These are phyloP conservation scores for Trichosporon asahii DNA, from an alignment of 1,284 basidiomycete genomes.

Conservation along the genomic window DNA sequence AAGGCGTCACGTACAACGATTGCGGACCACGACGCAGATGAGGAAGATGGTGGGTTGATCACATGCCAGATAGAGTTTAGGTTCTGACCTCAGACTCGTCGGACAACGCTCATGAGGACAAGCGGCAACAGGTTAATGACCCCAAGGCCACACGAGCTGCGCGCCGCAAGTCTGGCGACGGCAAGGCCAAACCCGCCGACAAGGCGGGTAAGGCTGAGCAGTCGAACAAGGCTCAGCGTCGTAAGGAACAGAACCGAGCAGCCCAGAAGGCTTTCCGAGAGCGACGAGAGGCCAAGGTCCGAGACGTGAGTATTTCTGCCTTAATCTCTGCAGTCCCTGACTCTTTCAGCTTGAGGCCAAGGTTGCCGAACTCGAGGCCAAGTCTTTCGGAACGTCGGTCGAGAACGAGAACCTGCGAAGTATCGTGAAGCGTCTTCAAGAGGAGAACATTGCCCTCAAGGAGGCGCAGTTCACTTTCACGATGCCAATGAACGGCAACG, in stretches of 20 bases:
- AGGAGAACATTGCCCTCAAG: slow-evolving; percentile 52
- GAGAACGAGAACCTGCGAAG: slow-evolving; percentile 53
- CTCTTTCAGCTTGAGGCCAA: slow-evolving; percentile 48
- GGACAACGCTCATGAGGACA: slow-evolving; percentile 44
- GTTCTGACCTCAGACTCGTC: slow-evolving; percentile 35
- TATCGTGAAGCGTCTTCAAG: slow-evolving; percentile 49
- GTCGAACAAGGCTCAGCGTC: slow-evolving; percentile 42
- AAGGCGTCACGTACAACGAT: slow-evolving; percentile 24
- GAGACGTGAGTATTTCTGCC: slow-evolving; percentile 41
- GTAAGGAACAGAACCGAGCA: slow-evolving; percentile 53
- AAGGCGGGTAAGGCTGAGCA: slow-evolving; percentile 22
- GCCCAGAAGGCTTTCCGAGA: slow-evolving; percentile 54
- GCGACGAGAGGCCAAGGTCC: slow-evolving; percentile 50
- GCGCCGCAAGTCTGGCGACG: slow-evolving; percentile 23
- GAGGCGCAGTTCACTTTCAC: slow-evolving; percentile 50
- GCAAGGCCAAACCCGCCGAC: slow-evolving; percentile 13
- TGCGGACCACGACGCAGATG: slow-evolving; percentile 18
- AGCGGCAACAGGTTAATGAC: slow-evolving; percentile 33
- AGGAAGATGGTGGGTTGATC: slow-evolving; percentile 36
- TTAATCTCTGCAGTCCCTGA: too few species aligned
- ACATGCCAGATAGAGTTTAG: background rate
- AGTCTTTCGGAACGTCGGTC: slow-evolving; percentile 44
- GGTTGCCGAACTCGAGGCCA: slow-evolving; percentile 48
- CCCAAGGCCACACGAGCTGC: slow-evolving; percentile 15
- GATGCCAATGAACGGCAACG: slow-evolving; percentile 37